Conservation (phyloP, 2,329 filamentous ascomycete species). For the Cladosporium sp. region DNA sequence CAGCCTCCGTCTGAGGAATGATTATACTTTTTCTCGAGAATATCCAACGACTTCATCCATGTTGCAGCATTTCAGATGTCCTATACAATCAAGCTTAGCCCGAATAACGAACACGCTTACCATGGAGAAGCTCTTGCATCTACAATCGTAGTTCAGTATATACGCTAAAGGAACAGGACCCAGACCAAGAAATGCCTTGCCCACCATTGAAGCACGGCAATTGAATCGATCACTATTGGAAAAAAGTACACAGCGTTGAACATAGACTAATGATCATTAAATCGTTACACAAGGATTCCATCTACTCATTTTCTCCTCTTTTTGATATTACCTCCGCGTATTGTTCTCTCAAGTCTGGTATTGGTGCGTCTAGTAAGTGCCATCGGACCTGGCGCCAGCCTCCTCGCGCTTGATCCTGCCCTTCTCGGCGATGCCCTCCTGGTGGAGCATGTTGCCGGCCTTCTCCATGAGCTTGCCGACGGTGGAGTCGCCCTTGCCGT, state of each 20-base stretch:
- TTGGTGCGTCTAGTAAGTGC: constrained; percentile 2
- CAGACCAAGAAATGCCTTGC: too few relatives aligned
- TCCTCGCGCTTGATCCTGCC: constrained; percentile 53
- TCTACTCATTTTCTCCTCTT: background rate
- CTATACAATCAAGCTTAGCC: too few relatives aligned
- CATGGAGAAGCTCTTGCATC: background rate
- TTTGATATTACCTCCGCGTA: background rate
- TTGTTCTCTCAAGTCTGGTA: background rate
- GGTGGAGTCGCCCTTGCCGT: constrained; percentile 45
- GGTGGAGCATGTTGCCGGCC: constrained; percentile 53
- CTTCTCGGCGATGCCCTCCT: constrained; percentile 50
- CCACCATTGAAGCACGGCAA: background rate
- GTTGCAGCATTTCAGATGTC: too few relatives aligned
- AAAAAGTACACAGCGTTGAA: background rate
- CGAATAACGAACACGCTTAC: background rate
- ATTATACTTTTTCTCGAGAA: too few relatives aligned
- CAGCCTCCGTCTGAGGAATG: too few relatives aligned
- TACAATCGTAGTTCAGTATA: background rate
- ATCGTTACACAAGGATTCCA: background rate
- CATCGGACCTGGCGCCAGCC: constrained; percentile 20
- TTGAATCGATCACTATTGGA: too few relatives aligned
- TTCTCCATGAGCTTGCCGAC: constrained; percentile 62
- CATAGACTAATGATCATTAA: constrained; percentile 1
- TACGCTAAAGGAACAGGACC: too few relatives aligned
- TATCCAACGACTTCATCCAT: too few relatives aligned